Percentiles rank a stretch among this genome's conserved stretches.
These are phyloP conservation scores for Scleromitrula shiraiana DNA, from an alignment of 2,329 filamentous ascomycete species.

Conservation along the genomic window DNA sequence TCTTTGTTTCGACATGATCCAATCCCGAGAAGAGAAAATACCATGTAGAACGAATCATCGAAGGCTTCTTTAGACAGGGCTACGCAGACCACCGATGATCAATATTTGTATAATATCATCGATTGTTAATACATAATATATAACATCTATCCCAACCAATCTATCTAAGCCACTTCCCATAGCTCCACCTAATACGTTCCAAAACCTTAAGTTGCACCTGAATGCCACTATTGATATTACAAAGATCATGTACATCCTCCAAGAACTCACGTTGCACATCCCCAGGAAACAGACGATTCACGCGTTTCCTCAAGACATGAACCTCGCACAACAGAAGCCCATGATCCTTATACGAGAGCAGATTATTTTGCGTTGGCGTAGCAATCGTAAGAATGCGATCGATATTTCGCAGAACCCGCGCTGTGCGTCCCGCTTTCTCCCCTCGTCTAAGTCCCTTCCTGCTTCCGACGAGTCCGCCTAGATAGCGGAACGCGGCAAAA, in stretches of 20 bases:
- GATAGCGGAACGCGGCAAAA: slow-evolving; percentile 64
- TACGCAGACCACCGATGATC: no score
- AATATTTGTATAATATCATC: no score
- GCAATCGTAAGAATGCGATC: slow-evolving; percentile 70
- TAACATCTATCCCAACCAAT: no score
- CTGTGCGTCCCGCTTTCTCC: slow-evolving; percentile 58
- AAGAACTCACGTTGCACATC: slow-evolving; percentile 77
- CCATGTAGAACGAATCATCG: no score
- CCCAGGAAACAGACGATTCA: slow-evolving; percentile 59
- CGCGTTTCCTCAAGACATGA: slow-evolving; percentile 68
- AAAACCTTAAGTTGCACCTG: slow-evolving; percentile 71
- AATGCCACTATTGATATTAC: slow-evolving; percentile 70
- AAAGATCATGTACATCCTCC: slow-evolving; percentile 79
- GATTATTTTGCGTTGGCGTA: slow-evolving; percentile 60
- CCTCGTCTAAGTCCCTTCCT: slow-evolving; percentile 59
- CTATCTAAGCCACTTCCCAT: slow-evolving; percentile 61
- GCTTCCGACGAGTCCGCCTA: slow-evolving; percentile 60
- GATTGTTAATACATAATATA: no score
- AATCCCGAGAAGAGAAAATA: no score
- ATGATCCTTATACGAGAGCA: slow-evolving; percentile 86
- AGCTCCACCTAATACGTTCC: slow-evolving; percentile 83
- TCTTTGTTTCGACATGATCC: no score
- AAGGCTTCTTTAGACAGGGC: no score
- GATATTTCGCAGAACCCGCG: slow-evolving; percentile 78
- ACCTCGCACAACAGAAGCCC: slow-evolving; percentile 85